Evolutionary conservation across 2,329 filamentous ascomycete species (phyloP).

Genomic region (Arthrobotrys conoides): DNA sequence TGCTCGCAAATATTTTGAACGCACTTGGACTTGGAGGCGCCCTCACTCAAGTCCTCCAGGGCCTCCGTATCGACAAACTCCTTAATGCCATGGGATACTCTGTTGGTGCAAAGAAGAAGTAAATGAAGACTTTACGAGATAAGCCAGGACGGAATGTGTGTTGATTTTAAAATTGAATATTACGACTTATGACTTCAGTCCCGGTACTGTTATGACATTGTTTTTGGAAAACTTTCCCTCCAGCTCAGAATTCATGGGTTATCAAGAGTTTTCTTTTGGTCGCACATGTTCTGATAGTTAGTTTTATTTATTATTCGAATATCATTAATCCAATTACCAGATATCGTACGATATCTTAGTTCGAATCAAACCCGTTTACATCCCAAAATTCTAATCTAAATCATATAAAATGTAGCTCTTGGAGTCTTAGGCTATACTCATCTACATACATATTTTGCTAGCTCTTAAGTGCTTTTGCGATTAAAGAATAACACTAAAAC

Average conservation of each 20-base stretch:
- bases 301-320: neutral
- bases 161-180: conserved; percentile 13
- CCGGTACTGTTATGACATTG: neutral
- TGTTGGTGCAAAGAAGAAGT: conserved; percentile 63
- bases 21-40: conserved; percentile 86
- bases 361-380: no score
- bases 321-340: neutral
- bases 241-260: neutral
- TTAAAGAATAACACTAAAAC: no score
- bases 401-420: no score
- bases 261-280: neutral
- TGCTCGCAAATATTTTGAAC: conserved; percentile 84
- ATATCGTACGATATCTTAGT: no score
- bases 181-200: conserved; percentile 8
- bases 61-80: conserved; percentile 81
- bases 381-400: neutral
- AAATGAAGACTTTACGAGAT: conserved; percentile 10
- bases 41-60: conserved; percentile 82
- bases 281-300: neutral
- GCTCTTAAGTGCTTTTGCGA: no score
- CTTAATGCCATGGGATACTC: conserved; percentile 79
- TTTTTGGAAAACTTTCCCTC: neutral
- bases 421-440: no score
- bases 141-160: conserved; percentile 2
- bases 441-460: no score